A percentile compares a stretch with the other conserved stretches of the same genome.
Conservation (phyloP, 164 flowering plant genomes). For the Euptelea pleiosperma region DNA sequence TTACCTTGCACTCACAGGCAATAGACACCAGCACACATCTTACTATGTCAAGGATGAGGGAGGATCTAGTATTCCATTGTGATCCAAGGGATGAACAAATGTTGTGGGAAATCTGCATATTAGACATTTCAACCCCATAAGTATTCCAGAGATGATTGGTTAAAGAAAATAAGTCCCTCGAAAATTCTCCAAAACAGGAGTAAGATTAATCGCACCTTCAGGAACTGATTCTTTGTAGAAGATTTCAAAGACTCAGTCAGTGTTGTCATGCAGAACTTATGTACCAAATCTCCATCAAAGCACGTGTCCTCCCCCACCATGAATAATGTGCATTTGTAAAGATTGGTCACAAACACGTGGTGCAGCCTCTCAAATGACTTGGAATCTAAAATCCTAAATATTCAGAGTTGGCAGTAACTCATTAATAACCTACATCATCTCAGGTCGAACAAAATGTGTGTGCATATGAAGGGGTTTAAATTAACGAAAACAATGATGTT, state of each 20-base stretch:
- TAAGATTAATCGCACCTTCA: constrained; percentile 41
- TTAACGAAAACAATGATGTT: too few relatives aligned
- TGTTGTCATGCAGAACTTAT: constrained; percentile 34
- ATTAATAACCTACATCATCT: too few relatives aligned
- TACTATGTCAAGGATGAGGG: constrained; percentile 35
- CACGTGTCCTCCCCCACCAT: constrained; percentile 32
- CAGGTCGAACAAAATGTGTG: too few relatives aligned
- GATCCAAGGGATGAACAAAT: constrained; percentile 50
- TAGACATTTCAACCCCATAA: neutral
- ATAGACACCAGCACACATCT: constrained; percentile 31
- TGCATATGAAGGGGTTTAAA: too few relatives aligned
- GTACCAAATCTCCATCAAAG: constrained; percentile 42
- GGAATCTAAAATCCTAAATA: constrained; percentile 55
- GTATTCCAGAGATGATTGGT: neutral
- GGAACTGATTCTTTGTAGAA: constrained; percentile 41
- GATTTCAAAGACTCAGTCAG: constrained; percentile 50
- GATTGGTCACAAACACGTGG: constrained; percentile 35
- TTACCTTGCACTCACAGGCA: constrained; percentile 55
- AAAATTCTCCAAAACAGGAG: neutral
- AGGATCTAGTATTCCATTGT: constrained; percentile 24
- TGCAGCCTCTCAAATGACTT: constrained; percentile 48
- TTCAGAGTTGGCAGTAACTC: neutral
- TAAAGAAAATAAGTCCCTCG: neutral
- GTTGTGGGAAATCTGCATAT: constrained; percentile 50
- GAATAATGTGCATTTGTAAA: constrained; percentile 42